Evolutionary conservation across 2,329 filamentous ascomycete species (phyloP).

Genomic region (Endothia cerciana): DNA sequence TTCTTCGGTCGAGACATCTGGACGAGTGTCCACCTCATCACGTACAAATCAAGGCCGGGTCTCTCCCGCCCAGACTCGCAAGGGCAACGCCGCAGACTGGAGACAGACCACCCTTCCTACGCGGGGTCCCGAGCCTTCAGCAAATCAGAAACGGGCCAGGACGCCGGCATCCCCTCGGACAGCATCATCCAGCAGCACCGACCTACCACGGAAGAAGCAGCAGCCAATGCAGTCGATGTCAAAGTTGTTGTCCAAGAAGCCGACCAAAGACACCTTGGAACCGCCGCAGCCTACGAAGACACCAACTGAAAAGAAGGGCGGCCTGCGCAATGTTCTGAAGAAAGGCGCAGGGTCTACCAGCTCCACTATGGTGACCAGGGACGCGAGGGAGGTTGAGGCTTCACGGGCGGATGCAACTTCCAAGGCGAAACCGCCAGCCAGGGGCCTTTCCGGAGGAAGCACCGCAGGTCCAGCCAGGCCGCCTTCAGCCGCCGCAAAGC

Average conservation of each 20-base stretch:
- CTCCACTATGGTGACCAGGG: slow-evolving; percentile 51
- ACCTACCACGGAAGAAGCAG: slow-evolving; percentile 31
- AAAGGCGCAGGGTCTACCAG: slow-evolving; percentile 52
- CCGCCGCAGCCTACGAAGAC: slow-evolving; percentile 30
- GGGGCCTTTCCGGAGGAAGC: slow-evolving; percentile 16
- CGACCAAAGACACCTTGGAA: slow-evolving; percentile 31
- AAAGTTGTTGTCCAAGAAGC: slow-evolving; percentile 37
- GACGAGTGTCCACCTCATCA: background rate
- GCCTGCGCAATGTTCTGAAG: slow-evolving; percentile 56
- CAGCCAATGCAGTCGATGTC: slow-evolving; percentile 34
- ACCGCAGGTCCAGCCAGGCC: slow-evolving; percentile 29
- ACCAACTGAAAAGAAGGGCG: slow-evolving; percentile 47
- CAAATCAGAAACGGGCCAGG: slow-evolving; percentile 53
- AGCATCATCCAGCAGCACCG: slow-evolving; percentile 29
- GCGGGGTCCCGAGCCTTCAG: slow-evolving; percentile 39
- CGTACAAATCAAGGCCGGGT: slow-evolving; percentile 2
- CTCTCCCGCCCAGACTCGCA: slow-evolving; percentile 13
- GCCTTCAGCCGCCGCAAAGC: slow-evolving; percentile 30
- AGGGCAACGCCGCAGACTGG: slow-evolving; percentile 14
- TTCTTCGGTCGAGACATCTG: background rate
- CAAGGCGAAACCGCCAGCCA: slow-evolving; percentile 23
- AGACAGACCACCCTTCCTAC: slow-evolving; percentile 34
- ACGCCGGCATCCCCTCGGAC: slow-evolving; percentile 38
- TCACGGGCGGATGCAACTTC: slow-evolving; percentile 26
- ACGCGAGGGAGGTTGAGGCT: slow-evolving; percentile 34